These are phyloP conservation scores for Coniella lustricola DNA, from an alignment of 2,329 filamentous ascomycete species.

Conservation along the genomic window DNA sequence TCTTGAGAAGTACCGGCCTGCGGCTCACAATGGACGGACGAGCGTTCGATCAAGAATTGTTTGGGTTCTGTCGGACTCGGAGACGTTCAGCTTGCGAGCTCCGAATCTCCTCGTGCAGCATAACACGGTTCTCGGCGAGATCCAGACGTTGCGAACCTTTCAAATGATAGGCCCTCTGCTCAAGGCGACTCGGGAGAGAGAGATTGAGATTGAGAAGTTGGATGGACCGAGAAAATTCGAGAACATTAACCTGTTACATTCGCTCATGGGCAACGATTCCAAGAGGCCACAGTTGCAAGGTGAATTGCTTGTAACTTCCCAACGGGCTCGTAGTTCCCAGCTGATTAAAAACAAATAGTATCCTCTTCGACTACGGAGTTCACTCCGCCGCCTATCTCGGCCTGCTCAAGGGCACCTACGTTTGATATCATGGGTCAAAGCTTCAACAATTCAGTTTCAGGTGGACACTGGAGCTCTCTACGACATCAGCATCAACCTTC, in stretches of 20 bases:
- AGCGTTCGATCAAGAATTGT: no score
- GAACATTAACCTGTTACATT: conserved; percentile 8
- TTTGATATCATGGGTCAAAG: no score
- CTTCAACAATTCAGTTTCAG: no score
- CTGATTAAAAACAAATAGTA: no score
- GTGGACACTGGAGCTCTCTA: no score
- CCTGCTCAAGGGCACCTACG: no score
- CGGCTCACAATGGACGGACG: conserved; percentile 1
- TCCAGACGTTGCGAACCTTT: conserved; percentile 3
- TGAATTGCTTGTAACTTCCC: no score
- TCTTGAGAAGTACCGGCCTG: conserved; percentile 3
- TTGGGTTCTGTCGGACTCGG: conserved; percentile 1
- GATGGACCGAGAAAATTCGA: conserved; percentile 7
- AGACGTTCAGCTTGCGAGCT: conserved; percentile 6
- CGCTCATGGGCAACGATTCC: not conserved
- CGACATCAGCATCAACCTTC: no score
- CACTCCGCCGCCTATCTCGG: no score
- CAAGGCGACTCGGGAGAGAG: not conserved
- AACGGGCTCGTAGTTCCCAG: no score
- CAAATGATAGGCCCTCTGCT: conserved; percentile 1
- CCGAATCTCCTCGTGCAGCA: conserved; percentile 4
- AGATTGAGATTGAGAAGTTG: conserved; percentile 4
- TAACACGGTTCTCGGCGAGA: not conserved
- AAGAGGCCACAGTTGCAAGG: no score
- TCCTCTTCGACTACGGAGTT: no score